Conservation (phyloP, 352 stramenopile species). For the Globisporangium viniferum region DNA sequence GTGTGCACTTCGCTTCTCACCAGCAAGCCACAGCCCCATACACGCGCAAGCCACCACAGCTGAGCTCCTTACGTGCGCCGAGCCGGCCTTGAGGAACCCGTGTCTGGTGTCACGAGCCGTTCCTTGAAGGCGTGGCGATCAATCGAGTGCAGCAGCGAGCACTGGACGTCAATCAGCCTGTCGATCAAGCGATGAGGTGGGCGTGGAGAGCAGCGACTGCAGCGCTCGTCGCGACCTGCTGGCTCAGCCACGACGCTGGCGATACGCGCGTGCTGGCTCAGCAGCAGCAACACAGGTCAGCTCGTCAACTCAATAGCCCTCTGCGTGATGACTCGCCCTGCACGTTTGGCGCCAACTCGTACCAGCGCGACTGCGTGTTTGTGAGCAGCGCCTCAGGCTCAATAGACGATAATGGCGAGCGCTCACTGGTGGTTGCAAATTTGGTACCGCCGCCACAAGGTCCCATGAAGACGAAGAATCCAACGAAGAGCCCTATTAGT, state of each 20-base stretch:
- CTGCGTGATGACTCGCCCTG: background rate
- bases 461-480: background rate
- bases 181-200: background rate
- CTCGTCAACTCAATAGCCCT: background rate
- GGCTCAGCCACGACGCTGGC: background rate
- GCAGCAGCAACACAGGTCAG: background rate
- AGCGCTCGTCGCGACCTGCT: background rate
- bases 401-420: background rate
- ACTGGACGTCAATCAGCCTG: background rate
- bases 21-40: too few species aligned
- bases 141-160: background rate
- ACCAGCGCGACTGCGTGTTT: background rate
- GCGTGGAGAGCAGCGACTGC: background rate
- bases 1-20: too few species aligned
- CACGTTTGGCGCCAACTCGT: background rate
- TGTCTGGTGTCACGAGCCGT: too few species aligned
- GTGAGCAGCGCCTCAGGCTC: background rate
- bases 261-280: background rate
- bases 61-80: too few species aligned
- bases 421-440: background rate
- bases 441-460: background rate
- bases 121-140: too few species aligned
- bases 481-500: background rate
- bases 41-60: too few species aligned
- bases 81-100: background rate